Base-by-base conservation (phyloP, 768 basidiomycete species). In the Termitomyces sp. region DNA sequence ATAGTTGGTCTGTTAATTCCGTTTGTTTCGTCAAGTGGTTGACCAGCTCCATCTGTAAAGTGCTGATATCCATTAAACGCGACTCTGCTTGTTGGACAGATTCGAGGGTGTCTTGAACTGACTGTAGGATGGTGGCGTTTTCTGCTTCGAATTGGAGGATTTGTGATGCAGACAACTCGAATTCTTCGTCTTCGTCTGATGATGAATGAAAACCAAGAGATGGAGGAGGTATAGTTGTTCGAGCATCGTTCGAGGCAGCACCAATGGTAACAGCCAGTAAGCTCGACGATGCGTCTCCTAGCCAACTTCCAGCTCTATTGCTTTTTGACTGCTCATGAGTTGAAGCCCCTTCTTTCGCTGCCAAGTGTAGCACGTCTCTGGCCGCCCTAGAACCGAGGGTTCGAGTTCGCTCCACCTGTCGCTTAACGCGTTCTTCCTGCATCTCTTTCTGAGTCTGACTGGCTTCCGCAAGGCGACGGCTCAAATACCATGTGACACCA, bases 141-240 rank as follows among this genome's bases (percentile, higher is more conserved):
- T 98, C 96, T 10, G 81, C 75, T 73, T 97, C 94, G 68, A 98
- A 98, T 67, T 93, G 91, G 66, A 91, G 84, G 54, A 97, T 91
- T 68, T 94, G 93, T 5, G 89, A 92, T 42, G 82, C 79, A 0
- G 89, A 82, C n/a, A 97, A 78, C 65, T 94, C 89, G 19, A 88
- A 73, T 59, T 92, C 89, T 55, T 92, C 88, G 39, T 88, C 91
- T 48, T 85, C 83, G 39, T 84, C 82, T 45, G 76, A 75, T 37
- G 71, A 70, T 28, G 73, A 66, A 34, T 66, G 53, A n/a, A 66
- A 30, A 19, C 65, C 57, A 42, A 46, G 10, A 12, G 51, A 61
- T 63, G 47, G 61, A 64, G 55, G 63, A 60, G 40, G 64, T 70
- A 56, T 55, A 57, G 41, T 57, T 49, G 59, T 59, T 65, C 61